Evolutionary conservation across 2,329 filamentous ascomycete species (phyloP), one percentile per base, ranked within the genome.

Genomic region (Nemania sp.): DNA sequence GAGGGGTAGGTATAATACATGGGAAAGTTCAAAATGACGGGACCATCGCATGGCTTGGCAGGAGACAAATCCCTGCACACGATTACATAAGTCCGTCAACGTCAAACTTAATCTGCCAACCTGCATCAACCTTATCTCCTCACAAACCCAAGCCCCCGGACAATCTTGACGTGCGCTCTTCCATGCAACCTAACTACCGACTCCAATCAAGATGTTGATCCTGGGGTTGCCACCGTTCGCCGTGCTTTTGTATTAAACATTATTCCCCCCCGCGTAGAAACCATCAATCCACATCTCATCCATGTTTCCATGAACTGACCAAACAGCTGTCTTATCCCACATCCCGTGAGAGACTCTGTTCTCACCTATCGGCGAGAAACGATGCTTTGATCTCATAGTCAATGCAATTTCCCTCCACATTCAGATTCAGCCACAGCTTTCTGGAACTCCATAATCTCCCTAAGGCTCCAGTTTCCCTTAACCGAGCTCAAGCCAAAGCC

Each of bases 41-140:
- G 65, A 64, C n/a, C 65, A 60, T 38, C 15, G 60, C 60, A 64
- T n/a, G 18, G 53, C 65, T 67, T 67, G 65, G 65, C 65, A 67
- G 49, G 55, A 45, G 60, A 43, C 29, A 8, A 45, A 49, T 45
- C 60, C 65, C 41, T 64, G 60, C 27, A 24, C 5, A 13, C 22
- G 41, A 58, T 67, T 67, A 67, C 55, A 55, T 67, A 67, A 67
- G 7, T 43, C 24, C 13, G 27, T 24, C 29, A 35, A 67, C 64
- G 41, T 59, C 47, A 24, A n/a, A 15, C 13, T 24, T 52, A n/a
- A 61, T 13, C 45, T 41, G 15, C 35, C 29, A 35, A 35, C 6
- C 32, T 13, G 29, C 18, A 41, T 11, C 29, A 35, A 35, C 6
- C 32, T 35, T 35, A 35, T 35, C 32, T 35, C 7, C 6, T 35